Percentiles rank a stretch among this genome's conserved stretches.
phyloP scores from a whole-genome alignment of 352 stramenopile species.

The Pythium angustatum region DNA sequence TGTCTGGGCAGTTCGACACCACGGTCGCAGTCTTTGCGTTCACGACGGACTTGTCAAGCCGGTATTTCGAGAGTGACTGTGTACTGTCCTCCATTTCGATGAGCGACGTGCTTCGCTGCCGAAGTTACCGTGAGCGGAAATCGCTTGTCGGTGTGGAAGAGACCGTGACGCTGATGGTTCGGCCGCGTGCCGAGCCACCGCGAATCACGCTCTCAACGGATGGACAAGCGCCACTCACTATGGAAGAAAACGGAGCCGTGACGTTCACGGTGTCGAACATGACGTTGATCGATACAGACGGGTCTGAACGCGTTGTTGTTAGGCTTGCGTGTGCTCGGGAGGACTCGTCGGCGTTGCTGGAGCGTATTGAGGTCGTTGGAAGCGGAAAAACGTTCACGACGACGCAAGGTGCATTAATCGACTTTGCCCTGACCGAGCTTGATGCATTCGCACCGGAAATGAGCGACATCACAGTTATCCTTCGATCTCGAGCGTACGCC shows the following conservation, averaged over 20 bases:
- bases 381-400: background rate
- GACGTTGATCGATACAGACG: conserved; percentile 16
- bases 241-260: conserved; percentile 14
- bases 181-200: conserved; percentile 15
- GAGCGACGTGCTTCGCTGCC: conserved; percentile 10
- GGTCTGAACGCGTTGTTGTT: conserved; percentile 11
- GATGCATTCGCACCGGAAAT: background rate
- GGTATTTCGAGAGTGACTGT: conserved; percentile 22
- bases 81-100: conserved; percentile 7
- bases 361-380: background rate
- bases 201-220: conserved; percentile 3
- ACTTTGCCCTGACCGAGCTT: conserved; percentile 7
- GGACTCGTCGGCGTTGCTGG: conserved; percentile 1
- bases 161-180: conserved; percentile 9
- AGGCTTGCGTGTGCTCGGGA: conserved; percentile 2
- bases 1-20: conserved; percentile 7
- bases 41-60: conserved; percentile 14
- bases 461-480: background rate
- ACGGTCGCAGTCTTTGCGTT: conserved; percentile 6
- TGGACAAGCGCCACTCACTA: background rate
- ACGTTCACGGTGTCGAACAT: conserved; percentile 16
- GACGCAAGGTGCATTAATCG: background rate
- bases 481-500: conserved; percentile 11
- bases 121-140: conserved; percentile 24
- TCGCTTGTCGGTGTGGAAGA: conserved; percentile 21